A percentile compares a stretch with the other conserved stretches of the same genome.
Conservation (phyloP, 164 flowering plant genomes). For the Piper longum region DNA sequence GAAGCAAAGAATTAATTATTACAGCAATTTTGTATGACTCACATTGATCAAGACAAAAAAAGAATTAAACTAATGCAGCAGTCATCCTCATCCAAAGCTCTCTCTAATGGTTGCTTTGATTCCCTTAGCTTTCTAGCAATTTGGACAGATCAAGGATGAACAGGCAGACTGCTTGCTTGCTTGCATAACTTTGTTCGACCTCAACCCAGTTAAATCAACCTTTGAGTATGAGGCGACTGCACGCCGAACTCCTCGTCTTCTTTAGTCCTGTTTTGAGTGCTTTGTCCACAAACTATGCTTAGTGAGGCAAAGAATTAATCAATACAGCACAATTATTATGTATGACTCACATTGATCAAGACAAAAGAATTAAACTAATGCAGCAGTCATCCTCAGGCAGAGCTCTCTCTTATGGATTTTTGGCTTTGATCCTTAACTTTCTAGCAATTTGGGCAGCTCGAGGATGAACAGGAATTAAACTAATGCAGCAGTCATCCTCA, state of each 20-base stretch:
- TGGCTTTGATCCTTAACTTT: constrained; percentile 83
- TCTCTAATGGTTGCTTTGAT: too few relatives aligned
- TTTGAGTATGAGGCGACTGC: constrained; percentile 65
- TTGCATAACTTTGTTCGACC: constrained; percentile 53
- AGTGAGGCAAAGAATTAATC: too few relatives aligned
- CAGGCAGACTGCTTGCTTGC: too few relatives aligned
- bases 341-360: too few relatives aligned
- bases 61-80: constrained; percentile 5
- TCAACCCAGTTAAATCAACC: too few relatives aligned
- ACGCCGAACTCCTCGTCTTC: constrained; percentile 35
- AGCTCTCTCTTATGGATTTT: constrained; percentile 31
- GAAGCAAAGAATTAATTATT: too few relatives aligned
- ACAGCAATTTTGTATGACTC: too few relatives aligned
- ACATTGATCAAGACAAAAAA: too few relatives aligned
- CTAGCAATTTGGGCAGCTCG: constrained; percentile 66
- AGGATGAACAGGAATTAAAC: constrained; percentile 65
- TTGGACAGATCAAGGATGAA: too few relatives aligned
- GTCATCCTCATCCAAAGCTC: background rate
- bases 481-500: too few relatives aligned
- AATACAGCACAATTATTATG: too few relatives aligned
- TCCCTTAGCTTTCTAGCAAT: too few relatives aligned
- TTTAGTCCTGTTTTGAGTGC: constrained; percentile 62
- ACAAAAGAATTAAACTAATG: background rate
- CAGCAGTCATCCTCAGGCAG: background rate
- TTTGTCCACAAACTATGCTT: constrained; percentile 71